phyloP scores from a whole-genome alignment of 164 flowering plant genomes.

The Macadamia tetraphylla region DNA sequence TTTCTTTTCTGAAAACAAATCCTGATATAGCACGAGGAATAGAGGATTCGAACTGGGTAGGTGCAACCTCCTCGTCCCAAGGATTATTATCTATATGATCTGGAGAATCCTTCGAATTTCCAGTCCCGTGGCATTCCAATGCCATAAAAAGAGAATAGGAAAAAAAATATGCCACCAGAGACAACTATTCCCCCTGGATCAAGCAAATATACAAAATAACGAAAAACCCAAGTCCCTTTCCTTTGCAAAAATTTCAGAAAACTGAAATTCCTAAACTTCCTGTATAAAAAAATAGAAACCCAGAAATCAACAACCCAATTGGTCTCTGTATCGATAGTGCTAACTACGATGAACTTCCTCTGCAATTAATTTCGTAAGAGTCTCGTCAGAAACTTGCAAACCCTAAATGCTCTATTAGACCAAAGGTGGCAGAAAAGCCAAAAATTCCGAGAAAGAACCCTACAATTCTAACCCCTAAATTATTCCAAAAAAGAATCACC shows the following conservation, averaged over 20 bases:
- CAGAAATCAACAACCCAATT: neutral
- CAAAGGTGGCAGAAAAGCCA: too few species aligned
- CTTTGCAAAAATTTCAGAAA: neutral
- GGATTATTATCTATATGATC: constrained; percentile 14
- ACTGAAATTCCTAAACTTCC: neutral
- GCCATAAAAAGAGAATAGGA: constrained; percentile 48
- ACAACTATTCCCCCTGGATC: neutral
- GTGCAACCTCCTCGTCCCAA: constrained; percentile 14
- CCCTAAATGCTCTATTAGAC: too few species aligned
- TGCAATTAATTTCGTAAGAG: too few species aligned
- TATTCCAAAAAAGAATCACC: too few species aligned
- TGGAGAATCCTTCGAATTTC: constrained; percentile 19
- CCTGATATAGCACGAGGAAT: constrained; percentile 1
- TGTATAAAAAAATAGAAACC: neutral
- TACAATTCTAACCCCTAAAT: too few species aligned
- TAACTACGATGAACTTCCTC: too few species aligned
- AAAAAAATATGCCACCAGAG: neutral
- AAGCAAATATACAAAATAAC: too few species aligned
- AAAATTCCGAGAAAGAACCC: too few species aligned
- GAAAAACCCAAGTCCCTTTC: neutral
- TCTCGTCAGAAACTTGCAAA: too few species aligned
- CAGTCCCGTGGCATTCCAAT: constrained; percentile 55
- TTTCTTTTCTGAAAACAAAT: constrained; percentile 6
- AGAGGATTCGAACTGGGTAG: neutral
- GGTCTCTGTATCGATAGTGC: too few species aligned